Base-by-base conservation (phyloP, 805 yeast genomes). In the Metschnikowia sp. region DNA sequence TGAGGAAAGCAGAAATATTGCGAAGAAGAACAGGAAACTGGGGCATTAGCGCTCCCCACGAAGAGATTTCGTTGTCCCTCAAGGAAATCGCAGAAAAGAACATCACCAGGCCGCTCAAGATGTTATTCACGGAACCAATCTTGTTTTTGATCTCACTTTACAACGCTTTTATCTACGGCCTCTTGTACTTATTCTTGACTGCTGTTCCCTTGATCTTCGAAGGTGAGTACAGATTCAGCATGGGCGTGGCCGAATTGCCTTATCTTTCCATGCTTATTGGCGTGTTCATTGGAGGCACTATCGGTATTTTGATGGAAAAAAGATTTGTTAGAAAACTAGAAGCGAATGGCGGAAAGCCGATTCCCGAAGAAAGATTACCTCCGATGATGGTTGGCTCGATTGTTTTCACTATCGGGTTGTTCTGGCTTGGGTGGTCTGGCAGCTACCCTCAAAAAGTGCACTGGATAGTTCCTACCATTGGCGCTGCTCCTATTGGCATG, bases 11-110 rank as follows among this genome's bases (percentile, higher is more conserved):
- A 3, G 70, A 71, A 44, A 69, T 65, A 39, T 72, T 88, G 60
- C 77, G 90, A 56, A 70, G 76, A 55, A 69, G 81, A 53, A 87
- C 92, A 10, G 86, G 88, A 15, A 88, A 84, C 68, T 86, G 94
- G 94, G 86, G 86, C 37, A 80, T 87, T 42, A 85, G 81, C 56
- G 89, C 95, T 29, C 82, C 88, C 8, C 89, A 83, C 58, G 94
- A 86, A 58, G 58, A 57, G 47, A 48, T 55, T 6, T 45, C 53
- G 18, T 48, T 57, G 32, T 53, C 58, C 18, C 43, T 57, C 39
- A 73, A 68, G 50, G 89, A 83, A 42, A 78, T 88, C 52, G 75
- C 75, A 32, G 79, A 56, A 40, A 82, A 82, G 57, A 83, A 83
- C 52, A 61, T 87, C 32, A 60, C 83, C 6, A 77, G 94, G 63